A percentile compares a stretch with the other conserved stretches of the same genome.
Evolutionary conservation across 1,284 basidiomycete genomes (phyloP).

Genomic region (Ustilago loliicola): DNA sequence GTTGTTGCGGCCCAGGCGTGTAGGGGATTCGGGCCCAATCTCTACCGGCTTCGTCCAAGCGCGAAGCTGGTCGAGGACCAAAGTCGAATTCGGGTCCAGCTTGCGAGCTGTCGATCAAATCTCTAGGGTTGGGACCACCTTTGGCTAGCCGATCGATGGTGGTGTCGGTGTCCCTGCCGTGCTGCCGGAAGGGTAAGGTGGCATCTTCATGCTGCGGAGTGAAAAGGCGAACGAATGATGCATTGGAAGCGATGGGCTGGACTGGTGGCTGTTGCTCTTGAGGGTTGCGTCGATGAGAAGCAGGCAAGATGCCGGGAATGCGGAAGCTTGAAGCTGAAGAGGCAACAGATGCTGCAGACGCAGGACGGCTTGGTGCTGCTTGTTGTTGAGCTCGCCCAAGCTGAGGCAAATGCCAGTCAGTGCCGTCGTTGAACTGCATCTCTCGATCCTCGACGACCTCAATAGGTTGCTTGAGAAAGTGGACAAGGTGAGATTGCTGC

Average conservation of each 20-base stretch:
- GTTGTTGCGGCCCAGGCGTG: not conserved
- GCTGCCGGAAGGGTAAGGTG: not conserved
- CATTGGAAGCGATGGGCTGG: not conserved
- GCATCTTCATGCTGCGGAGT: constrained; percentile 15
- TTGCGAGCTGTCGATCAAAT: constrained; percentile 28
- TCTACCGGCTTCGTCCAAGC: not conserved
- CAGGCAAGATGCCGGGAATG: constrained; percentile 33
- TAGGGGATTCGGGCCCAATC: not conserved
- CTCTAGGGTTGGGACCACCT: constrained; percentile 19
- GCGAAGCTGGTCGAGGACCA: not conserved
- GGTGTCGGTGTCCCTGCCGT: not conserved
- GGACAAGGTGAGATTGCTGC: not conserved
- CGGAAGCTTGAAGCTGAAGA: constrained; percentile 40
- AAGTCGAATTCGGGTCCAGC: no score
- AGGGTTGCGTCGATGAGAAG: not conserved
- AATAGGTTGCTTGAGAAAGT: not conserved
- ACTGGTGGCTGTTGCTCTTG: not conserved
- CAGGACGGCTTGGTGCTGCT: constrained; percentile 4
- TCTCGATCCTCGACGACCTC: not conserved
- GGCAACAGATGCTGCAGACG: constrained; percentile 20
- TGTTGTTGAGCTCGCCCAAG: not conserved
- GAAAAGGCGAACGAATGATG: constrained; percentile 26
- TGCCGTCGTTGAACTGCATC: constrained; percentile 9
- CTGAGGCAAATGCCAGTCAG: not conserved
- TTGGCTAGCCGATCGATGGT: constrained; percentile 17